Base-by-base conservation (phyloP, 139 green algal genomes). In the Chlorella sp. region DNA sequence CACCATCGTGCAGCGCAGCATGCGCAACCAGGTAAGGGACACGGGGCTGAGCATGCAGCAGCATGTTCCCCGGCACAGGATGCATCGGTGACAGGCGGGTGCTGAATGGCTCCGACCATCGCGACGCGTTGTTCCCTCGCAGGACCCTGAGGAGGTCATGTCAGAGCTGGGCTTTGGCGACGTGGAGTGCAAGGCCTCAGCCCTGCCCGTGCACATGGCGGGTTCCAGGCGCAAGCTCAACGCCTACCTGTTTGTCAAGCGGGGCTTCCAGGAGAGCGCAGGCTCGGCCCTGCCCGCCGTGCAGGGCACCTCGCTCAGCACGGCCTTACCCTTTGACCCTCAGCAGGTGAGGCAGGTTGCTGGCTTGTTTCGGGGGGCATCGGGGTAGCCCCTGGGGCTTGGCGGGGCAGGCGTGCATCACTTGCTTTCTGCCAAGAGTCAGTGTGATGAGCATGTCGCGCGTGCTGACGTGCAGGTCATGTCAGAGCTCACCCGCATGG, bases 101-200 rank as follows among this genome's bases (percentile, higher is more conserved):
- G n/a, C n/a, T n/a, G n/a, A n/a, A n/a, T n/a, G n/a, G n/a, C n/a
- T n/a, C n/a, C n/a, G n/a, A n/a, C n/a, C n/a, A n/a, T n/a, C n/a
- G n/a, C n/a, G n/a, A n/a, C n/a, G n/a, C n/a, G n/a, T n/a, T n/a
- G n/a, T n/a, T n/a, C n/a, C n/a, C n/a, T n/a, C n/a, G n/a, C 35
- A 63, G 34, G 74, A 79, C 35, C 67, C 67, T 27, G 74, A 35
- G 14, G 67, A 66, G 29, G 67, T 64, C 3, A 74, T 79, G 74
- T 67, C 32, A 35, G 67, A 74, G 31, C 35, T 79, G 3, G 74
- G 67, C 6, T 79, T 79, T 71, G 74, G 74, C 2, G 29, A 27
- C 2, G 73, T 78, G 22, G 10, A 61, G 17, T 61, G 60, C 5
- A 35, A 69, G 31, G 34, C 35, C 2, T 17, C 32, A 1, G 20